A percentile compares a stretch with the other conserved stretches of the same genome.
Conservation (phyloP, 768 basidiomycete genomes). For the Boletus rex-veris region DNA sequence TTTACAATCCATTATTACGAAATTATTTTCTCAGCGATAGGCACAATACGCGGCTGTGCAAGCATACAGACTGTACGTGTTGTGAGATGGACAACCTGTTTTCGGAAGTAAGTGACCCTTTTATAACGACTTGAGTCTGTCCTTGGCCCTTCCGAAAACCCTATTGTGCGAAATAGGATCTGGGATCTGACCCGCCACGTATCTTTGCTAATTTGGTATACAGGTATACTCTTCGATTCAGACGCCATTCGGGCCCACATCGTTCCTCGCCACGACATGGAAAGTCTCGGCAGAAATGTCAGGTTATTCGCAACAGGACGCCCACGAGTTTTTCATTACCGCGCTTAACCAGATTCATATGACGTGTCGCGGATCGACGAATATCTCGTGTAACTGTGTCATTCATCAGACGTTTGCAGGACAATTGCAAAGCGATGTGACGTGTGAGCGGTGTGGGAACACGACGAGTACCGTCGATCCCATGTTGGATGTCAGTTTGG, state of each 20-base stretch:
- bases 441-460: slow-evolving; percentile 80
- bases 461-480: slow-evolving; percentile 81
- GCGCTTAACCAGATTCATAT: slow-evolving; percentile 85
- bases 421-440: slow-evolving; percentile 82
- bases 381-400: slow-evolving; percentile 83
- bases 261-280: slow-evolving; percentile 85
- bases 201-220: background rate
- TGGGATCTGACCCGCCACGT: background rate
- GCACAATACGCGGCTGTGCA: slow-evolving; percentile 75
- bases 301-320: slow-evolving; percentile 93
- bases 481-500: slow-evolving; percentile 87
- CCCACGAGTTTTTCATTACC: slow-evolving; percentile 84
- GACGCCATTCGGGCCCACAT: slow-evolving; percentile 73
- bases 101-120: slow-evolving; percentile 49
- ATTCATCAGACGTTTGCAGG: slow-evolving; percentile 90
- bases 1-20: slow-evolving; percentile 85
- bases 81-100: slow-evolving; percentile 93
- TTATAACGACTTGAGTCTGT: background rate
- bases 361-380: slow-evolving; percentile 69
- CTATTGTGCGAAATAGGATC: background rate
- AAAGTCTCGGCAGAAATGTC: slow-evolving; percentile 71
- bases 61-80: slow-evolving; percentile 70
- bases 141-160: background rate
- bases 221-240: slow-evolving; percentile 57
- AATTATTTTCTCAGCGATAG: slow-evolving; percentile 89